Conservation (phyloP, 2,329 filamentous ascomycete genomes). For the Sarocladiaceae sp. region DNA sequence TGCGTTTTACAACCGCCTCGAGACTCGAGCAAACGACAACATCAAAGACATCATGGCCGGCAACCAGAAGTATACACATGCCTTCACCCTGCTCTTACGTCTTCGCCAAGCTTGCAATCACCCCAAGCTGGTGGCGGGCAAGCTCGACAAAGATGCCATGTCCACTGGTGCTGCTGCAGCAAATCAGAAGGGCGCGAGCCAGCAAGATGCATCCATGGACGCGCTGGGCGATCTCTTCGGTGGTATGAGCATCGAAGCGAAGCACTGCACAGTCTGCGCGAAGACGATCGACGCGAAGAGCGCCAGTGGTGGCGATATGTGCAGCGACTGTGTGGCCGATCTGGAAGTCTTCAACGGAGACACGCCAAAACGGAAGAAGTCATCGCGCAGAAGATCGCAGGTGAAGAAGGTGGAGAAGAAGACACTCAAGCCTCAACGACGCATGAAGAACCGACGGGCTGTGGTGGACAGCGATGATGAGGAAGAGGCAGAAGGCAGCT, state of each 20-base stretch:
- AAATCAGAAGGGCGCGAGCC: conserved; percentile 40
- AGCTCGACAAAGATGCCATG: conserved; percentile 79
- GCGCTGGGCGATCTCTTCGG: conserved; percentile 83
- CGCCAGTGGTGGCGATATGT: conserved; percentile 45
- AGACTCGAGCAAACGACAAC: conserved; percentile 79
- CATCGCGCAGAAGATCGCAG: not conserved
- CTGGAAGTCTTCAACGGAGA: conserved; percentile 56
- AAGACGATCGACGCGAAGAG: conserved; percentile 52
- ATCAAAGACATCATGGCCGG: conserved; percentile 81
- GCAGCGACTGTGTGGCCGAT: conserved; percentile 71
- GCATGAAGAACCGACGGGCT: conserved; percentile 47
- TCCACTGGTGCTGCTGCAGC: conserved; percentile 47
- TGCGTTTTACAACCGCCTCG: conserved; percentile 79
- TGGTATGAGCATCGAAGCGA: conserved; percentile 69
- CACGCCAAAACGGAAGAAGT: conserved; percentile 34
- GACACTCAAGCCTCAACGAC: conserved; percentile 31
- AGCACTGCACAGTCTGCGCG: conserved; percentile 81
- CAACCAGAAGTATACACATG: conserved; percentile 86
- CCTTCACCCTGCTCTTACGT: conserved; percentile 84
- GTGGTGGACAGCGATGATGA: conserved; percentile 64
- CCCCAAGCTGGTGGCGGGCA: conserved; percentile 79
- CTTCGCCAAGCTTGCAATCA: conserved; percentile 94
- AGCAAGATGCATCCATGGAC: conserved; percentile 64
- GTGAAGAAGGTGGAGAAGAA: conserved; percentile 32
- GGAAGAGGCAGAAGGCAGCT: conserved; percentile 70